These are phyloP conservation scores for Candida xiaguanensis DNA, from an alignment of 805 yeast species.

Conservation along the genomic window DNA sequence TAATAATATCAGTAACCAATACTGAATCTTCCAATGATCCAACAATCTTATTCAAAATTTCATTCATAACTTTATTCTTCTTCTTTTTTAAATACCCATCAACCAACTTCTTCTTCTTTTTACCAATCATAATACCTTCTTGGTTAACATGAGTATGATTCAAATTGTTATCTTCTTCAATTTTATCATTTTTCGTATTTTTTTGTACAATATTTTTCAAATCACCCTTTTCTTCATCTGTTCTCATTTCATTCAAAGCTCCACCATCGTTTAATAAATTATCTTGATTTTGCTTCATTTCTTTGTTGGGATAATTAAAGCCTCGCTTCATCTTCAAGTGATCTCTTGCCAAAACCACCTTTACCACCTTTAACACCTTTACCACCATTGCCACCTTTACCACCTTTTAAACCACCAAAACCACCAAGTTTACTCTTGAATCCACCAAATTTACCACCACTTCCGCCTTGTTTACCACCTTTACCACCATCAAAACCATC, in stretches of 20 bases:
- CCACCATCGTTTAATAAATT: background rate
- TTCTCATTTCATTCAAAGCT: too few species aligned
- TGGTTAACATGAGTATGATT: background rate
- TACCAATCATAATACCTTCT: background rate
- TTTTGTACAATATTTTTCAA: background rate
- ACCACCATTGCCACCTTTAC: background rate
- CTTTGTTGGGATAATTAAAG: background rate
- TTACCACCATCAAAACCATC: background rate
- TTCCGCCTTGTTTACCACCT: background rate
- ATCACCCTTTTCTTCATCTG: background rate
- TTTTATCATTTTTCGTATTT: background rate
- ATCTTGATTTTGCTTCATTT: background rate
- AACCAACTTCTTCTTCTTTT: constrained; percentile 1
- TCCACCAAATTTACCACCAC: background rate
- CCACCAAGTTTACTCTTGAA: background rate
- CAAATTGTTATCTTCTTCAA: background rate
- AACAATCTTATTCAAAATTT: constrained; percentile 20
- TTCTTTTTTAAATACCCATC: constrained; percentile 3
- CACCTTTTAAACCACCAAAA: background rate
- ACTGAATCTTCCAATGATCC: constrained; percentile 25
- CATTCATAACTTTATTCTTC: constrained; percentile 14
- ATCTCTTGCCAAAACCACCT: background rate
- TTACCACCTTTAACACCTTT: constrained; percentile 1
- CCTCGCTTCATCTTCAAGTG: background rate
- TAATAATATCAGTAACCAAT: constrained; percentile 24